A percentile compares a stretch with the other conserved stretches of the same genome.
phyloP scores from a whole-genome alignment of 306 rosid species.

The Vigna nakashimae region DNA sequence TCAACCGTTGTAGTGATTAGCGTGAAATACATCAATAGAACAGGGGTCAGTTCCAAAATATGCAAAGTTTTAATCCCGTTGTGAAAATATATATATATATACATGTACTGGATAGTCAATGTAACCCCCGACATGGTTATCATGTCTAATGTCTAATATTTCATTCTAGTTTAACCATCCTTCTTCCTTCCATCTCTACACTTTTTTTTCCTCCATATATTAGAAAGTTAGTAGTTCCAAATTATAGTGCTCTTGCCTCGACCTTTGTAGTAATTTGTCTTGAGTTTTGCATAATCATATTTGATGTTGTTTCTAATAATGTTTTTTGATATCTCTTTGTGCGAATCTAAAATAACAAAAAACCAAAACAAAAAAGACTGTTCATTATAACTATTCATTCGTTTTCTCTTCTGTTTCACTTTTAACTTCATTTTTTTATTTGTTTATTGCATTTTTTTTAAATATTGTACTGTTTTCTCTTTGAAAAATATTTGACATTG shows the following conservation, averaged over 20 bases:
- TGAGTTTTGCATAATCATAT: background rate
- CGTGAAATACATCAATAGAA: constrained; percentile 56
- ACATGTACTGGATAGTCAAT: constrained; percentile 61
- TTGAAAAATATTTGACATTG: too few relatives aligned
- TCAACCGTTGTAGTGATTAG: constrained; percentile 50
- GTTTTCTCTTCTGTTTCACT: too few relatives aligned
- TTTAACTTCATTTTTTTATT: too few relatives aligned
- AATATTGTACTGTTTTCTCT: too few relatives aligned
- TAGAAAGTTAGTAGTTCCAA: too few relatives aligned
- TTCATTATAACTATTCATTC: too few relatives aligned
- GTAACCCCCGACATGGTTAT: constrained; percentile 57
- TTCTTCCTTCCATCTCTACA: constrained; percentile 48
- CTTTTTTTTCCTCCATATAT: constrained; percentile 32
- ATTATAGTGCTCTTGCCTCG: too few relatives aligned
- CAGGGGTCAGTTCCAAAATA: constrained; percentile 55
- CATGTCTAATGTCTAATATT: constrained; percentile 54
- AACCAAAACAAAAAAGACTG: too few relatives aligned
- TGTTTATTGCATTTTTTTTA: too few relatives aligned
- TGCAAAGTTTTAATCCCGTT: constrained; percentile 57
- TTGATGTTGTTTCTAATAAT: background rate
- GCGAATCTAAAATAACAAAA: background rate
- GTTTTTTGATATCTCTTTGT: background rate
- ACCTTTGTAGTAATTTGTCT: background rate
- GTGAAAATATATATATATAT: constrained; percentile 68
- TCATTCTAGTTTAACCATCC: constrained; percentile 48